These are phyloP conservation scores for Aspergillus flavus DNA, from an alignment of 2,329 filamentous ascomycete genomes.

Conservation along the genomic window DNA sequence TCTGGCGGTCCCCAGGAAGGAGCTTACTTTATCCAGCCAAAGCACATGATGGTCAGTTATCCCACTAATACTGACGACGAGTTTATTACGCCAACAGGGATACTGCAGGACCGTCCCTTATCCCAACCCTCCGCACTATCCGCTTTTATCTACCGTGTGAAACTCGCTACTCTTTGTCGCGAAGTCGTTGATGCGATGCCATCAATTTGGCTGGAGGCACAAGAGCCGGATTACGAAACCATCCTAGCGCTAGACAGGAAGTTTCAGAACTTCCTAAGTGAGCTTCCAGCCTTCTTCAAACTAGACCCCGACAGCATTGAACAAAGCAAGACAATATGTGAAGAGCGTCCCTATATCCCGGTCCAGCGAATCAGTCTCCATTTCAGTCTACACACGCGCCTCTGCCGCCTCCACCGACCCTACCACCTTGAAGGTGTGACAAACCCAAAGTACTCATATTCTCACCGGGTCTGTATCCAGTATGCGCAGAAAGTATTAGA, in stretches of 20 bases:
- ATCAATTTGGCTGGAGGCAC: neutral
- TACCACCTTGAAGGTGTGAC: constrained; percentile 23
- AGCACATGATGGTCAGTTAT: constrained; percentile 26
- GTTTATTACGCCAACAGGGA: constrained; percentile 10
- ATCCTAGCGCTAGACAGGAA: constrained; percentile 3
- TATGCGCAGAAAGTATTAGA: constrained; percentile 8
- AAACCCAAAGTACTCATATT: constrained; percentile 12
- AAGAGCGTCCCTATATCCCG: constrained; percentile 24
- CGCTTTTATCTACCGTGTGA: constrained; percentile 6
- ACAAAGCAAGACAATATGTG: constrained; percentile 20
- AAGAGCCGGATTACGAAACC: neutral
- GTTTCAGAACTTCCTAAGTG: neutral
- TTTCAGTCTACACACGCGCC: constrained; percentile 23
- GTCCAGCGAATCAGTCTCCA: constrained; percentile 23
- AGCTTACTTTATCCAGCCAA: constrained; percentile 23
- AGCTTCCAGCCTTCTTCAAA: constrained; percentile 7
- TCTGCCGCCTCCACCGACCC: constrained; percentile 27
- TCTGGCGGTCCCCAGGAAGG: constrained; percentile 24
- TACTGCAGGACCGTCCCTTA: neutral
- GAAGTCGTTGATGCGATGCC: constrained; percentile 11
- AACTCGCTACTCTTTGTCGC: constrained; percentile 5
- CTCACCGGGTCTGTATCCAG: neutral
- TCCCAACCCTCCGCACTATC: neutral
- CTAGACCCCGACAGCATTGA: constrained; percentile 21
- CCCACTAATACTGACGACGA: constrained; percentile 27